Evolutionary conservation across 176 grass and related monocot genomes (phyloP).

Genomic region (Hordeum vulgare): MorexV3_pseudomolecules_assembly NC_058519.1:172962233-172962732

Average conservation of each 20-base stretch:
- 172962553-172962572: background rate
- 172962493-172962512: constrained; percentile 59
- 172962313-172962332: background rate
- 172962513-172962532: background rate
- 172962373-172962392: constrained; percentile 14
- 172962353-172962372: background rate
- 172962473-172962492: constrained; percentile 65
- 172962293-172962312: constrained; percentile 22
- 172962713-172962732: background rate
- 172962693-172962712: background rate
- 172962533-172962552: constrained; percentile 28
- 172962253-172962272: background rate
- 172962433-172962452: constrained; percentile 87
- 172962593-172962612: background rate
- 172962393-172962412: constrained; percentile 71
- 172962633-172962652: background rate
- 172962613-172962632: background rate
- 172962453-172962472: constrained; percentile 75
- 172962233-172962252: background rate
- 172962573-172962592: background rate
- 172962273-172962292: background rate
- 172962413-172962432: constrained; percentile 83
- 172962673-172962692: background rate
- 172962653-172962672: background rate
- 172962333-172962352: background rate